Base-by-base conservation (phyloP, 2,329 filamentous ascomycete species). In the Phialophora macrospora region DNA sequence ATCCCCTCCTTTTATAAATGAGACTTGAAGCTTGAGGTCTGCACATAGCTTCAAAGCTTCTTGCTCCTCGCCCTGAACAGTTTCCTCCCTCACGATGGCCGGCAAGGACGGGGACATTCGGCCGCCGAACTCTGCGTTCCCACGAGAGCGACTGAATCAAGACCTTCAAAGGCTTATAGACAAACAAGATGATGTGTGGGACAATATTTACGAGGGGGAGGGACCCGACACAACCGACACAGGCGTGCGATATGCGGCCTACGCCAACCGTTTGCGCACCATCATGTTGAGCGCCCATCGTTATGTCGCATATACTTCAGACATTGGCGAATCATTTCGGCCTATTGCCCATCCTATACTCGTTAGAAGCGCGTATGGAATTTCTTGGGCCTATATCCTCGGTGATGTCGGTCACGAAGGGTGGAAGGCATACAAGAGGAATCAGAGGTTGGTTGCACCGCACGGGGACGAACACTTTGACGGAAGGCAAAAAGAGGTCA, bases 271-370 rank as follows among this genome's bases (percentile, higher is more conserved):
- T 56, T 81, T 95, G 68, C 88, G 92, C 68, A 97, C 93, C 7
- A 91, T 98, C 71, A 87, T 99, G 74, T 82, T 93, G 72, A 92
- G 91, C 17, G 93, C 93, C 3, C 95, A 98, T 75, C 89, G 95
- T 74, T 99, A 99, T 75, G 93, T 99, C 56, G 95, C 95, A 63
- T 99, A 99, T 77, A 98, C 95, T 0, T 93, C 90, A 22, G 94
- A 98, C 74, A 94, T 99, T 70, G 95, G 95, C 76, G 95, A 99
- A 79, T 96, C 91, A 0, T 99, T 99, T 80, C 88, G 95, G 1
- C 95, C 95, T 0, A 85, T 99, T 46, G 93, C 94, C 3, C 93
- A 97, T 75, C 94, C 93, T 0, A 88, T 84, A 73, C 80, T 96
- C 2, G 90, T 99, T 11, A 87, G 89, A 65, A 83, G 87, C 55